A percentile compares a stretch with the other conserved stretches of the same genome.
phyloP scores from a whole-genome alignment of 1,284 basidiomycete species.

The Phlebopus sp. region DNA sequence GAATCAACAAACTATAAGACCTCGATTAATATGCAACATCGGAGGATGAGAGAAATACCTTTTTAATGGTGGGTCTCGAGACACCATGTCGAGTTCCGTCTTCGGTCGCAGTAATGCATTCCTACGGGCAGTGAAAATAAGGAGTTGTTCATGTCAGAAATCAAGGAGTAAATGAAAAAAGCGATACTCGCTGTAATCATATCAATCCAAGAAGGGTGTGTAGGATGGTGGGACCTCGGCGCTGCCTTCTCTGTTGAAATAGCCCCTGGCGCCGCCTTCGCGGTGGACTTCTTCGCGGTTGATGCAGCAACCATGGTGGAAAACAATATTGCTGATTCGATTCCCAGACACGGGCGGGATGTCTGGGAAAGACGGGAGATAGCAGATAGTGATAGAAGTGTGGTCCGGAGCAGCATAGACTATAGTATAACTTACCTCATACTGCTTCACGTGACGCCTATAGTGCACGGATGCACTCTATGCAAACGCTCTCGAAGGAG shows the following conservation, averaged over 20 bases:
- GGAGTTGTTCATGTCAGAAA: conserved; percentile 7
- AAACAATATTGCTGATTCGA: not conserved
- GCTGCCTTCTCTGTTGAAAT: conserved; percentile 1
- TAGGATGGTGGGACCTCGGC: not conserved
- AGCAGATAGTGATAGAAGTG: not conserved
- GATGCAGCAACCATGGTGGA: conserved; percentile 25
- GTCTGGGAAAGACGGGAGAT: not conserved
- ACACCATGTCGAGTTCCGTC: conserved; percentile 70
- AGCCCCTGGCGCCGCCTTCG: conserved; percentile 18
- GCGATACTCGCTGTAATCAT: conserved; percentile 49
- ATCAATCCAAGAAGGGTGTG: conserved; percentile 60
- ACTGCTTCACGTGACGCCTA: conserved; percentile 13
- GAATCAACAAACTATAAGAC: conserved; percentile 63
- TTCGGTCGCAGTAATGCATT: conserved; percentile 66
- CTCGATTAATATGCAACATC: not conserved
- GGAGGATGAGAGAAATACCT: conserved; percentile 39
- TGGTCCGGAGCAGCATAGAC: no score
- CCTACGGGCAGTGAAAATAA: conserved; percentile 37
- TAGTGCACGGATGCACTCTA: conserved; percentile 12
- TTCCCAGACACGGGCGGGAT: not conserved
- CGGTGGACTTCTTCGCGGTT: conserved; percentile 29
- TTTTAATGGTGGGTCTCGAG: conserved; percentile 78
- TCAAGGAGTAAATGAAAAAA: conserved; percentile 6
- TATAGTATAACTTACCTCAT: not conserved
- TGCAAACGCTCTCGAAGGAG: no score